A percentile compares a stretch with the other conserved stretches of the same genome.
Evolutionary conservation across 805 yeast genomes (phyloP).

Genomic region (Priceomyces fermenticarens): DNA sequence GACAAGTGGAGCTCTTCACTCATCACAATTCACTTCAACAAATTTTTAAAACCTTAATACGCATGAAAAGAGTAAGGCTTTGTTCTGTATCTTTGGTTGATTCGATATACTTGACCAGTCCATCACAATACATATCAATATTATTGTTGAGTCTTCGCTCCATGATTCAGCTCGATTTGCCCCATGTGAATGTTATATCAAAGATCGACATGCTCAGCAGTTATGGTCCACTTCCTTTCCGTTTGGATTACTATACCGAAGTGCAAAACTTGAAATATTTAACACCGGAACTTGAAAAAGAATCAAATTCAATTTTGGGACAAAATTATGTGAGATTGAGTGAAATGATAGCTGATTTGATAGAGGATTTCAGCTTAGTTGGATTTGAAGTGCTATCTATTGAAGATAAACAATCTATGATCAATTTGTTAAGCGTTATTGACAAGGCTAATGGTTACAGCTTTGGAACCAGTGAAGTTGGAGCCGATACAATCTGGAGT

Average conservation of each 20-base stretch:
- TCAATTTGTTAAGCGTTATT: slow-evolving; percentile 66
- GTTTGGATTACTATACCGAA: slow-evolving; percentile 83
- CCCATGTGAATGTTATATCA: slow-evolving; percentile 89
- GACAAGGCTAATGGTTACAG: slow-evolving; percentile 94
- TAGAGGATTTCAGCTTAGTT: slow-evolving; percentile 83
- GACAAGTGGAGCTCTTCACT: slow-evolving; percentile 93
- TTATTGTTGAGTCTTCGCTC: slow-evolving; percentile 78
- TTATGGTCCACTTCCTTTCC: slow-evolving; percentile 81
- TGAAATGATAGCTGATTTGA: slow-evolving; percentile 73
- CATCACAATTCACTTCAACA: slow-evolving; percentile 72
- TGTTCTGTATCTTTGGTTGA: slow-evolving; percentile 88
- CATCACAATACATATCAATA: slow-evolving; percentile 85
- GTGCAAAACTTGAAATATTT: slow-evolving; percentile 79
- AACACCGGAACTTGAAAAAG: slow-evolving; percentile 66
- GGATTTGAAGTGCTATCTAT: slow-evolving; percentile 86
- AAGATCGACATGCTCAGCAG: slow-evolving; percentile 79
- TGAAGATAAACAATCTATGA: slow-evolving; percentile 92
- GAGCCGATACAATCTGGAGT: slow-evolving; percentile 98
- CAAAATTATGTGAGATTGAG: slow-evolving; percentile 65
- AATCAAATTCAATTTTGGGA: slow-evolving; percentile 64
- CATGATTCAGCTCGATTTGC: slow-evolving; percentile 89
- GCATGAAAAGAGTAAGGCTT: slow-evolving; percentile 61
- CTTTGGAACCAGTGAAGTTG: slow-evolving; percentile 89
- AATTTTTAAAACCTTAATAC: slow-evolving; percentile 60
- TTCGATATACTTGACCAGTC: slow-evolving; percentile 74